Evolutionary conservation across 345 rosid genomes (phyloP).

Genomic region (Eucalyptus marginata): DNA sequence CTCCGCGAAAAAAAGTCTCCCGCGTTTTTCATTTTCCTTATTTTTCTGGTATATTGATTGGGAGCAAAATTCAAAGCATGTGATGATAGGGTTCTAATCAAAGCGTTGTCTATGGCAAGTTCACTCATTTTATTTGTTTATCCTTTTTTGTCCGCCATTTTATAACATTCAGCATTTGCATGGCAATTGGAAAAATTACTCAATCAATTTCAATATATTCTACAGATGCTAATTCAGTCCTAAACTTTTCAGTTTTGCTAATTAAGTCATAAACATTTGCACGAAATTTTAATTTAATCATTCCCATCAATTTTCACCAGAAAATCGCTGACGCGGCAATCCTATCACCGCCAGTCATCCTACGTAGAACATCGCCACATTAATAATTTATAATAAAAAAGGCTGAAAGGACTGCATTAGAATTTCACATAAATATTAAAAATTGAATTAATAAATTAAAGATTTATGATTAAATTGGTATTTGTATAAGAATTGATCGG

Average conservation of each 20-base stretch:
- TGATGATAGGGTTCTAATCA: not conserved
- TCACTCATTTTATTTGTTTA: not conserved
- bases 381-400: not conserved
- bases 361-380: not conserved
- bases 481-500: too few species aligned
- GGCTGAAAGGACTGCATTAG: rapidly evolving
- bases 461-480: not conserved
- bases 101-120: not conserved
- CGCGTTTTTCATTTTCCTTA: not conserved
- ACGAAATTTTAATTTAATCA: not conserved
- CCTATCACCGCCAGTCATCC: not conserved
- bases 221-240: rapidly evolving
- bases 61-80: not conserved
- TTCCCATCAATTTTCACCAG: not conserved
- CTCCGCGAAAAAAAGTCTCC: not conserved
- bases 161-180: not conserved
- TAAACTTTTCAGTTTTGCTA: not conserved
- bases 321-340: too few species aligned
- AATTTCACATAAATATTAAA: too few species aligned
- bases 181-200: not conserved
- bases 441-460: not conserved
- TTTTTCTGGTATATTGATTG: not conserved
- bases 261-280: not conserved
- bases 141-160: not conserved
- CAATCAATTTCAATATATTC: too few species aligned